Evolutionary conservation across 2,329 filamentous ascomycete genomes (phyloP).

Genomic region (Hypomyces perniciosus): DNA sequence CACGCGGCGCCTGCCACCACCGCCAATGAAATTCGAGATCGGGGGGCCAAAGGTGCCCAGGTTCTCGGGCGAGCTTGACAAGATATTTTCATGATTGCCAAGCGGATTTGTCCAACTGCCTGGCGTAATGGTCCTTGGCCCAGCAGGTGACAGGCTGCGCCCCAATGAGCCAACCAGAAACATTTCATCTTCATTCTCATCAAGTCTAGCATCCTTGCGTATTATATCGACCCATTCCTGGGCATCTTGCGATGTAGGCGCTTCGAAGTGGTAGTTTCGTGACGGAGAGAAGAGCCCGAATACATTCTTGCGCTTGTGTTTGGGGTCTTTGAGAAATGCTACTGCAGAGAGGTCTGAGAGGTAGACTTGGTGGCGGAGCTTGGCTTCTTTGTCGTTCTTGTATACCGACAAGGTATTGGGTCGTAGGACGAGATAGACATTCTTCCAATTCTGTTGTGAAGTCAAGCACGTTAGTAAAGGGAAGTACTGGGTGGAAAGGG

Average conservation of each 20-base stretch:
- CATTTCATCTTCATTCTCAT: constrained; percentile 84
- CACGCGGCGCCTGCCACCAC: constrained; percentile 43
- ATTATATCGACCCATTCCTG: constrained; percentile 83
- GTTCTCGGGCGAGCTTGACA: constrained; percentile 58
- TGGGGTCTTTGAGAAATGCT: constrained; percentile 80
- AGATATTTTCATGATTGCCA: constrained; percentile 35
- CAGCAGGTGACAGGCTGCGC: constrained; percentile 37
- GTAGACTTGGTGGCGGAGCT: constrained; percentile 80
- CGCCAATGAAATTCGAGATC: constrained; percentile 27
- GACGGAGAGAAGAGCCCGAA: constrained; percentile 91
- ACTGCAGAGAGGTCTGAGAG: constrained; percentile 89
- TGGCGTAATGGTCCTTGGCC: constrained; percentile 2
- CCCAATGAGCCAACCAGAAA: constrained; percentile 61
- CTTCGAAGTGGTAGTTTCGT: constrained; percentile 87
- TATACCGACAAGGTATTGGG: constrained; percentile 89
- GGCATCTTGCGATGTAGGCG: constrained; percentile 64
- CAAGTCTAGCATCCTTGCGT: constrained; percentile 71
- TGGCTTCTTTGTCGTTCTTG: constrained; percentile 84
- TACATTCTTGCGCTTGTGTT: constrained; percentile 77
- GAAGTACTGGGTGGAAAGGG: background rate
- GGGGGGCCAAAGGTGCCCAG: constrained; percentile 28
- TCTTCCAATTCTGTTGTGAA: constrained; percentile 70
- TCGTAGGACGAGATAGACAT: constrained; percentile 80
- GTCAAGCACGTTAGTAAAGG: constrained; percentile 15
- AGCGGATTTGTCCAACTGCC: constrained; percentile 12